phyloP scores from a whole-genome alignment of 2,329 filamentous ascomycete species.

The Ophiosphaerella korrae region DNA sequence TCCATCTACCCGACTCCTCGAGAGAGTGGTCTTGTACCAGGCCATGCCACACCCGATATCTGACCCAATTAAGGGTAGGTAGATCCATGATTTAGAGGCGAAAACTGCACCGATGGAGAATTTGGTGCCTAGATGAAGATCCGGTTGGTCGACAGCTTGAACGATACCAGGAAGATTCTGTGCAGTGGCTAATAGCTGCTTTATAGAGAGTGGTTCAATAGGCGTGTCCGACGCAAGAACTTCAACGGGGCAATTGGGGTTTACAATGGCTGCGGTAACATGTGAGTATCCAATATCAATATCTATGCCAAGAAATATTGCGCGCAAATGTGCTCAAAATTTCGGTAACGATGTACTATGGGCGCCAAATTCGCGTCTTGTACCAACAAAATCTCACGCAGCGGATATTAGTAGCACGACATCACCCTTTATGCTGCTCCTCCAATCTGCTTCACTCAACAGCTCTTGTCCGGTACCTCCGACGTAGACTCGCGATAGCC shows the following conservation, averaged over 20 bases:
- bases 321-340: slow-evolving; percentile 31
- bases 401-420: slow-evolving; percentile 34
- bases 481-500: slow-evolving; percentile 33
- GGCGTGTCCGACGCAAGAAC: slow-evolving; percentile 34
- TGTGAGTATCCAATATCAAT: slow-evolving; percentile 2
- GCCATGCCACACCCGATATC: slow-evolving; percentile 50
- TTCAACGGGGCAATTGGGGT: slow-evolving; percentile 21
- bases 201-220: slow-evolving; percentile 36
- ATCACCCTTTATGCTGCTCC: slow-evolving; percentile 27
- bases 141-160: slow-evolving; percentile 43
- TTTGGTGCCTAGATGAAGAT: slow-evolving; percentile 46
- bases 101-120: slow-evolving; percentile 48
- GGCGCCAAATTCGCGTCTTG: slow-evolving; percentile 19
- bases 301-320: slow-evolving; percentile 5
- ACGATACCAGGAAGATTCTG: slow-evolving; percentile 42
- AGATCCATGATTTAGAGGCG: slow-evolving; percentile 41
- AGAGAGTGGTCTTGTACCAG: slow-evolving; percentile 44
- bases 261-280: slow-evolving; percentile 18
- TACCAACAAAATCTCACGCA: slow-evolving; percentile 42
- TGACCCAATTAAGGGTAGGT: slow-evolving; percentile 46
- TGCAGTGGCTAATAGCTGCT: slow-evolving; percentile 40
- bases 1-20: slow-evolving; percentile 38
- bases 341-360: slow-evolving; percentile 19
- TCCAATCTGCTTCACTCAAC: slow-evolving; percentile 34
- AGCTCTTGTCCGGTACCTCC: slow-evolving; percentile 35